Base-by-base conservation (phyloP, 2,329 filamentous ascomycete genomes). In the Epichloe amarillans region DNA sequence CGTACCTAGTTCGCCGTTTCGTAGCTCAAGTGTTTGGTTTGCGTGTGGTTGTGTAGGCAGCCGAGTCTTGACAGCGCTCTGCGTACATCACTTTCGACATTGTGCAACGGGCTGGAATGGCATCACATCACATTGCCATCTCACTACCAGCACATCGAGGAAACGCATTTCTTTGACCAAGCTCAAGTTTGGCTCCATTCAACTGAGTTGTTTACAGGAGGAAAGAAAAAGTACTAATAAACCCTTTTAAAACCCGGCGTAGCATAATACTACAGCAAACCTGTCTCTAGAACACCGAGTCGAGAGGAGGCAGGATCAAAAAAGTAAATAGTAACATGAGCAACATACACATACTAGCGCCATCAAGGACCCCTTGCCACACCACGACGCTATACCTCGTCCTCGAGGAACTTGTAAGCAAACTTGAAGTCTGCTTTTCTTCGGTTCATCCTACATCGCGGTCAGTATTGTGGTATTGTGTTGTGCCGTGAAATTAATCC, bases 351-450 rank as follows among this genome's bases (percentile, higher is more conserved):
- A 15, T 15, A 14, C 42, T 5, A 43, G 17, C 19, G 47, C 12
- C n/a, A 17, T 38, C 14, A 21, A 3, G 30, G 19, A 23, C 17
- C 23, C 14, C 19, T 46, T 17, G 30, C 19, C 45, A 26, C 5
- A 36, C 23, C 35, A 38, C 21, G 19, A 47, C 23, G 37, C 12
- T 49, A 84, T 61, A 95, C 79, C 69, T 96, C 91, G 64, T 97
- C 91, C 69, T 97, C 91, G 58, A 97, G 78, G 71, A 93, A 97
- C 70, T 95, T 95, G 75, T 97, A 97, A 53, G 88, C 86, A 70
- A 97, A 97, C 71, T 95, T 94, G 75, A 97, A 97, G 67, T 97
- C 91, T 51, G 88, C 90, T 74, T 97, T 96, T 66, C 91, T 77
- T 58, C 91, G 86, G 69, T 97, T 97, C 91, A 97, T 97, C 91